These are phyloP conservation scores for Arabis hirsuta DNA, from an alignment of 345 rosid genomes.

Conservation along the genomic window DNA sequence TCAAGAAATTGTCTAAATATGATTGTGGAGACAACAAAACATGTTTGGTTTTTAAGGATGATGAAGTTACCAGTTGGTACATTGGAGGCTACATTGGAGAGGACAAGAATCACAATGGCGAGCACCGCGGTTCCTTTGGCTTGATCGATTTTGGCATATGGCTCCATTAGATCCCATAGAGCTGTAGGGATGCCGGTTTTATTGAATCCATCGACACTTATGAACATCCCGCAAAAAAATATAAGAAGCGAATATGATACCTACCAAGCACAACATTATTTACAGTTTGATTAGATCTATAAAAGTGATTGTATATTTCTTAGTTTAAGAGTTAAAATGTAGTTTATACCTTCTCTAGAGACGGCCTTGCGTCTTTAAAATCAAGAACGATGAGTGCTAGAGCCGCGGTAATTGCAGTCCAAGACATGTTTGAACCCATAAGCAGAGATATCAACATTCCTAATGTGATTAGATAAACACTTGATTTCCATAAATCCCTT, in stretches of 20 bases:
- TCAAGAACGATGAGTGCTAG: constrained; percentile 83
- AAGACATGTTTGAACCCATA: constrained; percentile 82
- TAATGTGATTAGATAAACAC: constrained; percentile 65
- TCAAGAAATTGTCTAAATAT: no score
- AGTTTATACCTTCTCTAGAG: constrained; percentile 74
- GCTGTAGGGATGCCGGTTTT: constrained; percentile 79
- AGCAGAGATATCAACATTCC: constrained; percentile 76
- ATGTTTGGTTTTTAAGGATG: neutral
- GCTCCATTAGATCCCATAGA: constrained; percentile 82
- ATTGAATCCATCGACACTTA: constrained; percentile 82
- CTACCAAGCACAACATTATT: constrained; percentile 40
- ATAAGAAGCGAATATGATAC: constrained; percentile 79
- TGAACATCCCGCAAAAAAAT: constrained; percentile 92
- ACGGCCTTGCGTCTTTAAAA: constrained; percentile 80
- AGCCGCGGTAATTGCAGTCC: constrained; percentile 91
- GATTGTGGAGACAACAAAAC: neutral
- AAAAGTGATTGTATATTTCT: neutral
- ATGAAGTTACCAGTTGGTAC: constrained; percentile 76
- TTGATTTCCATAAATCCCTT: constrained; percentile 57
- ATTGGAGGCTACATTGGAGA: constrained; percentile 84
- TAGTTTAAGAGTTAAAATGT: neutral
- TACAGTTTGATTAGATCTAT: neutral
- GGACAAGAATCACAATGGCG: constrained; percentile 62
- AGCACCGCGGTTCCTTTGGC: constrained; percentile 61
- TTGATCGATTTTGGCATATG: constrained; percentile 57